Percentiles rank a stretch among this genome's conserved stretches.
These are phyloP conservation scores for Santalum album DNA, from an alignment of 164 flowering plant genomes.

Conservation along the genomic window DNA sequence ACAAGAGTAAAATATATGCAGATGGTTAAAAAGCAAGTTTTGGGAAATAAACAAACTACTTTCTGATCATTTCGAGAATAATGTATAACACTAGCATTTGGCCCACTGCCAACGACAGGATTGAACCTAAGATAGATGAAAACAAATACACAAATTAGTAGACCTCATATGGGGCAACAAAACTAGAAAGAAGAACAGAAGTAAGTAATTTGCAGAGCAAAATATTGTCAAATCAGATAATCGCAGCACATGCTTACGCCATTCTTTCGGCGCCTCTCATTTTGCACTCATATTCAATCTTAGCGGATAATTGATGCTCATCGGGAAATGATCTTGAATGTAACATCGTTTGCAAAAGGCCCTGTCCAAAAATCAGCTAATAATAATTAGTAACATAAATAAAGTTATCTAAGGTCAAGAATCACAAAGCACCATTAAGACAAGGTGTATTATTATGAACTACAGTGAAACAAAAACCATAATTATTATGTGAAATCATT, in stretches of 20 bases:
- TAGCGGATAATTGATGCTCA: slow-evolving; percentile 73
- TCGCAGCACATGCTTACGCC: slow-evolving; percentile 71
- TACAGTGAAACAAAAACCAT: too few relatives aligned
- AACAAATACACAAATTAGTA: slow-evolving; percentile 3
- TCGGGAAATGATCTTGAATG: slow-evolving; percentile 59
- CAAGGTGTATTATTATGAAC: too few relatives aligned
- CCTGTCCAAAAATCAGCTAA: slow-evolving; percentile 29
- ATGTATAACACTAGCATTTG: slow-evolving; percentile 88
- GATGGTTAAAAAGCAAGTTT: background rate
- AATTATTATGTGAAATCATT: too few relatives aligned
- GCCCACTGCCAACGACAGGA: slow-evolving; percentile 97
- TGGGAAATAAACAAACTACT: slow-evolving; percentile 26
- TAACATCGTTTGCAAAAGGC: slow-evolving; percentile 82
- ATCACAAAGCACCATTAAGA: background rate
- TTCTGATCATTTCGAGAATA: slow-evolving; percentile 88
- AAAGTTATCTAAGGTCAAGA: background rate
- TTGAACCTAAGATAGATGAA: slow-evolving; percentile 52
- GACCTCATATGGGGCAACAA: too few relatives aligned
- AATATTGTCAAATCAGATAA: background rate
- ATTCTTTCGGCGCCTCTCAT: slow-evolving; percentile 93
- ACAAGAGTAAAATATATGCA: too few relatives aligned
- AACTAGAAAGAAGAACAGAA: background rate
- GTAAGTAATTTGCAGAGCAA: background rate
- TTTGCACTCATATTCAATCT: slow-evolving; percentile 88
- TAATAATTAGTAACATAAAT: background rate